phyloP scores from a whole-genome alignment of 139 green algal species.

The Chlorella vulgaris region DNA sequence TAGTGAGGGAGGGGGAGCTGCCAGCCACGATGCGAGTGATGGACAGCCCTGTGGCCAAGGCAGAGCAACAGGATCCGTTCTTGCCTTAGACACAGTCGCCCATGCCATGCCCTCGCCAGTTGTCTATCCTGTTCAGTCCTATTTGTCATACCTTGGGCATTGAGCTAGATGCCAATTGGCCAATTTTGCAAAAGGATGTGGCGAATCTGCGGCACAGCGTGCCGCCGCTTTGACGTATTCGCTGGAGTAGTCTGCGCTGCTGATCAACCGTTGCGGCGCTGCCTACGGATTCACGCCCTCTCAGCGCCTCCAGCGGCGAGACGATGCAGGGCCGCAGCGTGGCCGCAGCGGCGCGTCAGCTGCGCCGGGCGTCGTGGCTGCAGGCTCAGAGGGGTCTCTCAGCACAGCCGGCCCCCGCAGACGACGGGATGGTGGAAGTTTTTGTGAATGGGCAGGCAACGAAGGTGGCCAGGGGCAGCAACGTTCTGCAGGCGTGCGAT shows the following conservation, averaged over 20 bases:
- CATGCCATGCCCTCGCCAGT: no score
- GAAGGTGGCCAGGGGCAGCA: conserved; percentile 84
- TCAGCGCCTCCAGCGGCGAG: no score
- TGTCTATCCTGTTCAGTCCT: no score
- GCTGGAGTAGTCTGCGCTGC: no score
- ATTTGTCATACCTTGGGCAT: neutral
- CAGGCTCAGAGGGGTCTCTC: neutral
- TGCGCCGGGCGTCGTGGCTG: conserved; percentile 9
- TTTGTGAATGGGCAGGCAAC: conserved; percentile 88
- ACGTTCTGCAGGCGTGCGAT: conserved; percentile 95
- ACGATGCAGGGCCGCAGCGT: no score
- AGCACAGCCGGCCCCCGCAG: conserved; percentile 38
- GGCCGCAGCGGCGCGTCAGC: neutral
- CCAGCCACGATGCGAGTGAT: conserved; percentile 48
- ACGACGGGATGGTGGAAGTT: conserved; percentile 85
- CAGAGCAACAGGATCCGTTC: conserved; percentile 24
- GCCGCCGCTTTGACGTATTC: no score
- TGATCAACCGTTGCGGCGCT: no score
- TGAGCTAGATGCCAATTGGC: no score
- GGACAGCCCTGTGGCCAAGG: neutral
- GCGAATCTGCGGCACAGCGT: no score
- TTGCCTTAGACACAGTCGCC: conserved; percentile 26
- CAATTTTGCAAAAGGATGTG: no score
- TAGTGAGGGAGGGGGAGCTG: conserved; percentile 36
- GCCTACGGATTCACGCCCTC: no score